phyloP scores from a whole-genome alignment of 495 filamentous ascomycete genomes.

The Lepraria neglecta region DNA sequence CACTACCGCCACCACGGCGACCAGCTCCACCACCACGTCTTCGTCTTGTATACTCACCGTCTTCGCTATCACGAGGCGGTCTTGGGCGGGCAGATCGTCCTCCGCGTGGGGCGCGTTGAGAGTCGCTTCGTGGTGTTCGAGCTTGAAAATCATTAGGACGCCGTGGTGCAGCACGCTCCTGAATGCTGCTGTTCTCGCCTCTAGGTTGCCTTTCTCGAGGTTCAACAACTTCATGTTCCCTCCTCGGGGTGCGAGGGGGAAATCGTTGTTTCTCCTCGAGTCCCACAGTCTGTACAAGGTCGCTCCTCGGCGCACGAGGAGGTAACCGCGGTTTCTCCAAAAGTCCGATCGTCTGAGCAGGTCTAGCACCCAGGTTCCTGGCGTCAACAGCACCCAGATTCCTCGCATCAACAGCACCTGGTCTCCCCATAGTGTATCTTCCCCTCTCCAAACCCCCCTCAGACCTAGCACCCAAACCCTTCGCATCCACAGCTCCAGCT shows the following conservation, averaged over 20 bases:
- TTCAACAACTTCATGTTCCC: too few relatives aligned
- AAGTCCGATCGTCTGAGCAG: neutral
- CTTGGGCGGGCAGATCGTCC: neutral
- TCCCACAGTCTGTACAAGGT: neutral
- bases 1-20: too few relatives aligned
- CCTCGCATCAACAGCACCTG: neutral
- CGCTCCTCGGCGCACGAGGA: neutral
- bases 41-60: neutral
- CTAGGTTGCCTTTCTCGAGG: neutral
- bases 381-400: neutral
- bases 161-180: neutral
- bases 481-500: too few relatives aligned
- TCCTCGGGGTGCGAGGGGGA: neutral
- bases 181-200: neutral
- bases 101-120: neutral
- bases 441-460: neutral
- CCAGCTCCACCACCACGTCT: neutral
- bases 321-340: slow-evolving; percentile 4
- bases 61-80: neutral
- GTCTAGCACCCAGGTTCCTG: slow-evolving; percentile 8
- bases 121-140: neutral
- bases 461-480: too few relatives aligned
- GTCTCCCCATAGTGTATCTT: neutral
- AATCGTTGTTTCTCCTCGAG: neutral
- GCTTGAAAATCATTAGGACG: neutral